These are phyloP conservation scores for Iris macrosiphon DNA, from an alignment of 106 monocot genomes.

Conservation along the genomic window DNA sequence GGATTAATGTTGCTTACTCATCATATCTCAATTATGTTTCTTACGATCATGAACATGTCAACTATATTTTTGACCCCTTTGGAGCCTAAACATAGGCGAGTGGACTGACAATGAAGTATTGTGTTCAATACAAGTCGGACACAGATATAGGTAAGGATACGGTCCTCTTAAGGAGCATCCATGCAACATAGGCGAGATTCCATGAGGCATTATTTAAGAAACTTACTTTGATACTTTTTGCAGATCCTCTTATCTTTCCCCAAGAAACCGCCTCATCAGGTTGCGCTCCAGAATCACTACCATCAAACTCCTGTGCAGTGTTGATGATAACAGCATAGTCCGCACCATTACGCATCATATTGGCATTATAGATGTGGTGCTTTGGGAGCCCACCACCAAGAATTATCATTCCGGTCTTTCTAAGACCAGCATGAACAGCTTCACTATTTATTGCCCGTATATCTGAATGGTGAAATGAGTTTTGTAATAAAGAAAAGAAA, in stretches of 20 bases:
- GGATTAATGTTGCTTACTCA: too few relatives aligned
- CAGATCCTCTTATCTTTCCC: constrained; percentile 85
- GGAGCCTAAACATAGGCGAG: too few relatives aligned
- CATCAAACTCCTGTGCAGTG: constrained; percentile 93
- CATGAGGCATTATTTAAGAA: too few relatives aligned
- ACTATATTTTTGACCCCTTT: too few relatives aligned
- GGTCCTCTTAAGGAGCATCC: too few relatives aligned
- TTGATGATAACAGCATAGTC: constrained; percentile 95
- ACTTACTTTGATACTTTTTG: constrained; percentile 76
- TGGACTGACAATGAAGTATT: too few relatives aligned
- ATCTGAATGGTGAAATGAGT: constrained; percentile 38
- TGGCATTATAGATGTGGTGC: constrained; percentile 90
- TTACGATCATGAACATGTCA: too few relatives aligned
- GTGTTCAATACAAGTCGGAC: too few relatives aligned
- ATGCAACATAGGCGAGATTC: too few relatives aligned
- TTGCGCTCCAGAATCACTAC: constrained; percentile 94
- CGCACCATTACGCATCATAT: constrained; percentile 89
- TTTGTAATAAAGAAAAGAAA: background rate
- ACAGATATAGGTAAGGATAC: too few relatives aligned
- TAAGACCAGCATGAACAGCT: constrained; percentile 63
- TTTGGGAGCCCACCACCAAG: constrained; percentile 94
- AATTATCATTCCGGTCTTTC: constrained; percentile 89
- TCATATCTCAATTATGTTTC: too few relatives aligned
- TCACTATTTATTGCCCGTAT: constrained; percentile 79
- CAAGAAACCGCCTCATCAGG: constrained; percentile 98